Evolutionary conservation across 352 stramenopile genomes (phyloP).

Genomic region (Phytophthora pistaciae): DNA sequence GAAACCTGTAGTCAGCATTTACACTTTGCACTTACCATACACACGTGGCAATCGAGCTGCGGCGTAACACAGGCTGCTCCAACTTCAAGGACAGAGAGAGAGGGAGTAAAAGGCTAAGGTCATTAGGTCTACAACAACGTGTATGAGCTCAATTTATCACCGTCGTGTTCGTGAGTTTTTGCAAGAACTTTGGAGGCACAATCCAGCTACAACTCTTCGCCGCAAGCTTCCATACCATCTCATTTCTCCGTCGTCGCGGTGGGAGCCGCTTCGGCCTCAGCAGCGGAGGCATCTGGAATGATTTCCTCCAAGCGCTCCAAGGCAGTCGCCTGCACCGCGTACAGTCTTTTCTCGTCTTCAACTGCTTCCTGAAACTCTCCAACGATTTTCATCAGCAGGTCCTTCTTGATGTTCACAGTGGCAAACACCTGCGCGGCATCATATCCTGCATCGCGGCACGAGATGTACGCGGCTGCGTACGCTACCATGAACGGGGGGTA

Average conservation of each 20-base stretch:
- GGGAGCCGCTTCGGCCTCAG: constrained; percentile 39
- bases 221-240: constrained; percentile 4
- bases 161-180: no score
- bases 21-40: no score
- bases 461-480: constrained; percentile 84
- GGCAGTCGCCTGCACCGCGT: constrained; percentile 61
- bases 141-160: no score
- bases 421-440: constrained; percentile 81
- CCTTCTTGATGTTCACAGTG: constrained; percentile 85
- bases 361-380: constrained; percentile 80
- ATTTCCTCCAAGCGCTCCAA: constrained; percentile 87
- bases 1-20: no score
- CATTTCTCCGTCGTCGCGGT: constrained; percentile 42
- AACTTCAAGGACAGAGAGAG: no score
- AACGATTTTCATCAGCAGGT: constrained; percentile 84
- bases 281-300: constrained; percentile 63
- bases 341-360: constrained; percentile 79
- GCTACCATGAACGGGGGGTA: constrained; percentile 91
- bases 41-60: no score
- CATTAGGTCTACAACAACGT: no score
- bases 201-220: background rate
- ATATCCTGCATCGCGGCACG: constrained; percentile 80
- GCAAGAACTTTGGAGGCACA: background rate
- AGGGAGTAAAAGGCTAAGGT: no score
- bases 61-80: no score